Evolutionary conservation across 2,329 filamentous ascomycete genomes (phyloP).

Genomic region (Pestalotiopsis sp.): DNA sequence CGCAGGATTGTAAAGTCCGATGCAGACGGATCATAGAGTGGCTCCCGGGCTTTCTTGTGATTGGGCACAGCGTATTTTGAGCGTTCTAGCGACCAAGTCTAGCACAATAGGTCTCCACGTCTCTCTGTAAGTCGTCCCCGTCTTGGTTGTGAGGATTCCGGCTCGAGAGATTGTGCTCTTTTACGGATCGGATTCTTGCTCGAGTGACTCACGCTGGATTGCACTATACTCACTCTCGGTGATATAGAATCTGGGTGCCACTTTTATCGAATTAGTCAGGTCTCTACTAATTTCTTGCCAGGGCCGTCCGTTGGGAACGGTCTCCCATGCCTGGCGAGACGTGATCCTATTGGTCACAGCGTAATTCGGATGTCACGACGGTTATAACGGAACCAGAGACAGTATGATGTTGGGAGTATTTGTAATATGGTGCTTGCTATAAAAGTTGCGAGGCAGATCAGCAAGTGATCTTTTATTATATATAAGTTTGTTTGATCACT

Average conservation of each 20-base stretch:
- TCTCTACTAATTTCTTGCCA: background rate
- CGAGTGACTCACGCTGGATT: background rate
- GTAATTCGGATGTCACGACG: background rate
- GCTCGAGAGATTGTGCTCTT: background rate
- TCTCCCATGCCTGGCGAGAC: background rate
- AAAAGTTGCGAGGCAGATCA: background rate
- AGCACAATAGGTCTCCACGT: background rate
- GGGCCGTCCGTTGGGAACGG: background rate
- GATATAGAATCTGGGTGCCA: background rate
- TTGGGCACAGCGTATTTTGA: background rate
- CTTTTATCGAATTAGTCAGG: background rate
- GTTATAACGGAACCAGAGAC: background rate
- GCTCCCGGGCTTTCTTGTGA: background rate
- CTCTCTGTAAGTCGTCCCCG: background rate
- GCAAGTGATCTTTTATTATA: background rate
- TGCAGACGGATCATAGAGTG: background rate
- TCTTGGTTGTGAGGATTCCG: background rate
- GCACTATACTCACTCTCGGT: background rate
- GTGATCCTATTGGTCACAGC: background rate
- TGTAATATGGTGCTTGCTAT: background rate
- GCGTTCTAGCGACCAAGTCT: background rate
- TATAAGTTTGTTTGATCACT: background rate
- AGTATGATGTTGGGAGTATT: background rate
- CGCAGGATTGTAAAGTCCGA: background rate
- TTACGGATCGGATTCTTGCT: background rate